A percentile compares a stretch with the other conserved stretches of the same genome.
These are phyloP conservation scores for Mrakia hoshinonis DNA, from an alignment of 768 basidiomycete genomes.

Conservation along the genomic window DNA sequence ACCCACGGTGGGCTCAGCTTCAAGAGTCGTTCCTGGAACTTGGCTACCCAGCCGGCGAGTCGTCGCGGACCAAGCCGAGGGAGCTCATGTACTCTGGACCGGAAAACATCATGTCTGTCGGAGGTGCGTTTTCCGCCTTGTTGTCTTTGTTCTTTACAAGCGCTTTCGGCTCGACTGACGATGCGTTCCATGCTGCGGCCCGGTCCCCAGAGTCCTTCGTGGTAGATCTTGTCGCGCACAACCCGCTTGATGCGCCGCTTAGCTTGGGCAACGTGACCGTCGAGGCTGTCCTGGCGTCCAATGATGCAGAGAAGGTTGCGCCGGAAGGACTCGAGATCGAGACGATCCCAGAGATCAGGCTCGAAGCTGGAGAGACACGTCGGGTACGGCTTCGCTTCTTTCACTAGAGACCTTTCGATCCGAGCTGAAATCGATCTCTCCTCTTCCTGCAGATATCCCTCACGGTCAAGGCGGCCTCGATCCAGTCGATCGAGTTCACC, in stretches of 20 bases:
- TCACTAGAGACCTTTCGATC: background rate
- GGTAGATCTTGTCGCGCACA: constrained; percentile 39
- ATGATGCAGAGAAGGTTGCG: background rate
- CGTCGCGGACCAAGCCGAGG: constrained; percentile 21
- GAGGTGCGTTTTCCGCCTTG: background rate
- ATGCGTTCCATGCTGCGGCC: background rate
- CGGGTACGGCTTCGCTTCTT: background rate
- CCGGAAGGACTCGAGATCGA: constrained; percentile 47
- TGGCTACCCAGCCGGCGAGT: constrained; percentile 35
- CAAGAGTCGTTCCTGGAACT: constrained; percentile 59
- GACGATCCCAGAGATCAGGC: constrained; percentile 51
- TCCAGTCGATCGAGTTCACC: constrained; percentile 49
- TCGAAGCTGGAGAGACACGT: constrained; percentile 58
- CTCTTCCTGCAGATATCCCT: background rate
- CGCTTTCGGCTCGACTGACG: background rate
- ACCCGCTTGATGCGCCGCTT: constrained; percentile 41
- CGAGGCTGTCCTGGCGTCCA: constrained; percentile 12
- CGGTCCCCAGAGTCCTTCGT: constrained; percentile 35
- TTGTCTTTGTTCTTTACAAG: background rate
- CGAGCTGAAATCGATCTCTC: background rate
- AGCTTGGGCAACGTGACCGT: constrained; percentile 33
- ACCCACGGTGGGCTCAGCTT: constrained; percentile 51
- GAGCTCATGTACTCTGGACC: constrained; percentile 32
- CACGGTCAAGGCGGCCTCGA: constrained; percentile 1
- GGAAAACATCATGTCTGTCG: constrained; percentile 6